A percentile compares a stretch with the other conserved stretches of the same genome.
Conservation (phyloP, 2,329 filamentous ascomycete genomes). For the Sporothrix pseudoabietina region DNA sequence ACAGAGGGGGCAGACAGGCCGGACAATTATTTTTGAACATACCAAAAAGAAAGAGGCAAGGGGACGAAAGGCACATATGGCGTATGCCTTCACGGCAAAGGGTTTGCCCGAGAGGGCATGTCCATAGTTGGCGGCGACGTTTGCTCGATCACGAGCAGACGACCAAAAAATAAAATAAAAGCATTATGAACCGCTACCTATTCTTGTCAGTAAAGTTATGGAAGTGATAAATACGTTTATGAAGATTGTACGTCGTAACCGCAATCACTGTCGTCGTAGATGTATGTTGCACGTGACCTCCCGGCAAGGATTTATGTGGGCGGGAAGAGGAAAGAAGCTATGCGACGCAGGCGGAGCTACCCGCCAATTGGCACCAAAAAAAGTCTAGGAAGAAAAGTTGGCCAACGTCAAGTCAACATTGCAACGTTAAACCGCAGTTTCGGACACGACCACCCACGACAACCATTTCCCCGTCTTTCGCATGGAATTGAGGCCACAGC, state of each 20-base stretch:
- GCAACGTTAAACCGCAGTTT: neutral
- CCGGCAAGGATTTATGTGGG: conserved; percentile 12
- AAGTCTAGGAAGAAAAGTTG: conserved; percentile 1
- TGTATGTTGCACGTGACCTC: conserved; percentile 19
- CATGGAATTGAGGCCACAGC: conserved; percentile 3
- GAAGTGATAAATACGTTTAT: neutral
- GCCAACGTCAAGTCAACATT: neutral
- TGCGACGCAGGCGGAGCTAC: conserved; percentile 13
- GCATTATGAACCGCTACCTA: neutral
- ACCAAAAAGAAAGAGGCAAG: neutral
- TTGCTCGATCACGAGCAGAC: neutral
- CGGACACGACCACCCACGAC: neutral
- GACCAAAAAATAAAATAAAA: neutral
- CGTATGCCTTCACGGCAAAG: neutral
- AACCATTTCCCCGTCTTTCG: neutral
- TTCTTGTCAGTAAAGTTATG: no score
- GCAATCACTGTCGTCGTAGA: neutral
- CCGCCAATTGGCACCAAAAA: conserved; percentile 21
- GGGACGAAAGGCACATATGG: neutral
- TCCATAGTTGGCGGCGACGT: neutral
- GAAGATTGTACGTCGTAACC: neutral
- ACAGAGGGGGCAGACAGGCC: conserved; percentile 14
- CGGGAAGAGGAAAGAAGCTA: conserved; percentile 9
- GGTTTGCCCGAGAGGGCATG: neutral
- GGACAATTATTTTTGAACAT: conserved; percentile 26